Base-by-base conservation (phyloP, 768 basidiomycete species). In the Kwoniella botswanensis region DNA sequence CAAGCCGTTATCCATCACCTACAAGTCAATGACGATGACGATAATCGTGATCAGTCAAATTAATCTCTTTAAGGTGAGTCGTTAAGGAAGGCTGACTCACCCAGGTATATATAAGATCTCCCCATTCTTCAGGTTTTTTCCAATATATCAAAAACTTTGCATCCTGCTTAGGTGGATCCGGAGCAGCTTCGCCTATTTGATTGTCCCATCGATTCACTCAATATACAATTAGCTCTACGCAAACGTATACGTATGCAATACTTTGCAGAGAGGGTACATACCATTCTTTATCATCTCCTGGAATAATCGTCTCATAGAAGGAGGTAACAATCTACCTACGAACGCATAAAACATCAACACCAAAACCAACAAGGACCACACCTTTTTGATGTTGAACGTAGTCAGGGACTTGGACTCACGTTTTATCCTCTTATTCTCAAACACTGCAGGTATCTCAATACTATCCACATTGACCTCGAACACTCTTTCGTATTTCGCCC, bases 101-200 rank as follows among this genome's bases (percentile, higher is more conserved):
- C 85, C 85, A 86, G 24, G 80, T 77, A 69, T 86, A 84, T 21
- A 86, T 85, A 12, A 80, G 42, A 15, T 74, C 56, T 2, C 82
- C 84, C 85, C 85, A 85, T 72, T 86, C 85, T 10, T 83, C 84
- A 1, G 85, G 85, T 71, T 80, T 82, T 6, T 78, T 79, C 84
- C 85, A 86, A 67, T 83, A 85, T 17, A 86, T 72, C 29, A 84
- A 70, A 65, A 77, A 82, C n/a, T 76, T 74, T 13, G 71, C 57
- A 11, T 77, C 78, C 58, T 80, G 80, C 65, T 82, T 80, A 15
- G 82, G 81, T 42, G 83, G 81, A 58, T 81, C 74, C 18, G 79
- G 54, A 1, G 75, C 67, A 17, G 76, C 76, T 62, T 78, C 72
- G 26, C 79, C 82, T 81, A 63, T 44, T 56, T 56, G 62, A 70